Conservation (phyloP, 2,329 filamentous ascomycete genomes). For the Didymella arachidicola region DNA sequence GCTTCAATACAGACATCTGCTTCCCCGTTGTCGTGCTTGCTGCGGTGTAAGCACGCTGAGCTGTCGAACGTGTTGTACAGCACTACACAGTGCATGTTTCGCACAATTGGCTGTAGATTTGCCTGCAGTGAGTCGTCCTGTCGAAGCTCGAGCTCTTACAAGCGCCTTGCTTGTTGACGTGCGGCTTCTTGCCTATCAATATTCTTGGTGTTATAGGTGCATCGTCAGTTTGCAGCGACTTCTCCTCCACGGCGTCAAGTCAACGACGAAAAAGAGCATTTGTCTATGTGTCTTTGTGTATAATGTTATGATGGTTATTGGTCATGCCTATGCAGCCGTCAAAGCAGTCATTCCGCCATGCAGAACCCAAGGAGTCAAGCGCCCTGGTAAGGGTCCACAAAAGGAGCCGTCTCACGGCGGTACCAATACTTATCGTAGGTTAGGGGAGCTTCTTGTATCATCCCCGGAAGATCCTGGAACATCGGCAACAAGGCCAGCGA, state of each 20-base stretch:
- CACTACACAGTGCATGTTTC: constrained; percentile 13
- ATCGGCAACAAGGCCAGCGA: constrained; percentile 5
- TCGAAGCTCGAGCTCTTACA: constrained; percentile 6
- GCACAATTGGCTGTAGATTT: constrained; percentile 17
- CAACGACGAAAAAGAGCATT: constrained; percentile 2
- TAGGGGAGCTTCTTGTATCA: constrained; percentile 15
- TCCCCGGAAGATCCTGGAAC: constrained; percentile 16
- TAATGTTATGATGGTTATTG: constrained; percentile 14
- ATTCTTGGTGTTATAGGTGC: neutral
- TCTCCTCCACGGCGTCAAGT: neutral
- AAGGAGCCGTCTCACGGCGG: constrained; percentile 18
- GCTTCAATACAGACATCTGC: constrained; percentile 25
- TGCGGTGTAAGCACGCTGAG: constrained; percentile 29
- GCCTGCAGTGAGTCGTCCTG: neutral
- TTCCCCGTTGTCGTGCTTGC: constrained; percentile 31
- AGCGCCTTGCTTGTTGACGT: neutral
- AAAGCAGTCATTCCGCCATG: constrained; percentile 17
- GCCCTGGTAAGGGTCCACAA: constrained; percentile 16
- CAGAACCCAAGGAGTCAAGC: constrained; percentile 6
- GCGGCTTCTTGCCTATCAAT: neutral
- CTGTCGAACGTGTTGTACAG: constrained; percentile 24
- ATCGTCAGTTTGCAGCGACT: neutral
- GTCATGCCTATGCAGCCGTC: constrained; percentile 17
- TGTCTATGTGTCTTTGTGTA: constrained; percentile 9
- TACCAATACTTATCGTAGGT: constrained; percentile 16